Percentiles rank a stretch among this genome's conserved stretches.
Evolutionary conservation across 164 flowering plant species (phyloP).

Genomic region (Vitis riparia): DNA sequence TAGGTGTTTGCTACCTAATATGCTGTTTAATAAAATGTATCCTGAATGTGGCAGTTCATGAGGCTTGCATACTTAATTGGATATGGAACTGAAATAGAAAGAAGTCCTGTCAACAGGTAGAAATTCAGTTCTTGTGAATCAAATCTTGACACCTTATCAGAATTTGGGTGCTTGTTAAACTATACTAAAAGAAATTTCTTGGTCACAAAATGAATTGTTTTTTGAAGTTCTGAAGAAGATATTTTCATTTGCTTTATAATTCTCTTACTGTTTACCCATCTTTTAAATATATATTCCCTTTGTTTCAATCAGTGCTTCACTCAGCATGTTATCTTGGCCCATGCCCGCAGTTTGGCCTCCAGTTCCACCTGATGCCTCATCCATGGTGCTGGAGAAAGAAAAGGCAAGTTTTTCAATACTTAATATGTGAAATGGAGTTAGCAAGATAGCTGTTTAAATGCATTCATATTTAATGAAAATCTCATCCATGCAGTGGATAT

Average conservation of each 20-base stretch:
- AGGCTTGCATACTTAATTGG: conserved; percentile 94
- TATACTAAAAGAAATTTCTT: background rate
- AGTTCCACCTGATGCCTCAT: conserved; percentile 81
- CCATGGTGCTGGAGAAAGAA: conserved; percentile 81
- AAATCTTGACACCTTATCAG: background rate
- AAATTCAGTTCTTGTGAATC: background rate
- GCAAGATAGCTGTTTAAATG: background rate
- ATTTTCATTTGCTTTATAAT: background rate
- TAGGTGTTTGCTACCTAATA: background rate
- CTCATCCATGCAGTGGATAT: too few species aligned
- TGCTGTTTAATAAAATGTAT: conserved; percentile 6
- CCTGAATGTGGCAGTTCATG: conserved; percentile 74
- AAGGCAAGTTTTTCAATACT: conserved; percentile 53
- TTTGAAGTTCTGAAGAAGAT: background rate
- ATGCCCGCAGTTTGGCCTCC: conserved; percentile 94
- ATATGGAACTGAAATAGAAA: conserved; percentile 76
- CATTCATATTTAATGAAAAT: background rate
- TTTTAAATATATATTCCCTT: background rate
- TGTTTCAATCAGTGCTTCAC: conserved; percentile 69
- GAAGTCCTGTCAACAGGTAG: conserved; percentile 96
- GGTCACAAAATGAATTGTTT: background rate
- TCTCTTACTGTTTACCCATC: background rate
- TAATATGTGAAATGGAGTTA: conserved; percentile 1
- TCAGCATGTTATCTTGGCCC: conserved; percentile 99
- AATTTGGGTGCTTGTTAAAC: background rate